Evolutionary conservation across 805 yeast species (phyloP), one percentile per base, ranked within the genome.

Genomic region (Kodamaea nitidulidarum): DNA sequence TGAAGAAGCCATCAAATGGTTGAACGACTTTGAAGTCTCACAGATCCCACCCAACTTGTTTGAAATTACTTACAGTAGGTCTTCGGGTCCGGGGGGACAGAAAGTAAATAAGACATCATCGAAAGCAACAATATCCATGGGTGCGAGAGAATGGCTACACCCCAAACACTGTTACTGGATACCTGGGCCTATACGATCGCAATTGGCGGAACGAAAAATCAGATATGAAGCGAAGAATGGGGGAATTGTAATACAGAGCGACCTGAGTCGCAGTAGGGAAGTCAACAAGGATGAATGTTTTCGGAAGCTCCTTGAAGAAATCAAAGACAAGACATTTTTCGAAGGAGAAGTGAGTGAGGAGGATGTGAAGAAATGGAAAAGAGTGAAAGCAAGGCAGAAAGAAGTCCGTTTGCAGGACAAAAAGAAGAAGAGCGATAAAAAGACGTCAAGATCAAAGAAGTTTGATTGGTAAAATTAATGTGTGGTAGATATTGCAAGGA

Each of bases 81-180:
- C 93, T 0, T 76, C 88, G 24, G 95, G 95, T 0, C 87, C 95
- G 0, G 95, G 95, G 1, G 95, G 95, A 0, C 95, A 86, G 49
- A 82, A 87, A 52, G 95, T 87, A 8, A 86, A 86, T 57, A 86
- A 86, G 49, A 70, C 80, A 7, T 71, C 73, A 21, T 72, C 84
- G 1, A 81, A 85, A 50, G 86, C 88, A 6, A 80, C 86, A 0
- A 54, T 86, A 14, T 63, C 75, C 4, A 50, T 81, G 40, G 58
- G 55, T 6, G 56, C 67, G 0, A 58, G 58, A 4, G 55, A 65
- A 25, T 71, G 86, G 73, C 57, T 68, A 2, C 46, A 51, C 1
- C 72, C 73, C 1, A 52, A 50, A 29, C 49, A 47, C 20, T 62
- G 70, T 37, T 43, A 51, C 4, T 83, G 90, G 88, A 69, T 84